Base-by-base conservation (phyloP, 257 asterid genomes). In the Sherardia arvensis region DNA sequence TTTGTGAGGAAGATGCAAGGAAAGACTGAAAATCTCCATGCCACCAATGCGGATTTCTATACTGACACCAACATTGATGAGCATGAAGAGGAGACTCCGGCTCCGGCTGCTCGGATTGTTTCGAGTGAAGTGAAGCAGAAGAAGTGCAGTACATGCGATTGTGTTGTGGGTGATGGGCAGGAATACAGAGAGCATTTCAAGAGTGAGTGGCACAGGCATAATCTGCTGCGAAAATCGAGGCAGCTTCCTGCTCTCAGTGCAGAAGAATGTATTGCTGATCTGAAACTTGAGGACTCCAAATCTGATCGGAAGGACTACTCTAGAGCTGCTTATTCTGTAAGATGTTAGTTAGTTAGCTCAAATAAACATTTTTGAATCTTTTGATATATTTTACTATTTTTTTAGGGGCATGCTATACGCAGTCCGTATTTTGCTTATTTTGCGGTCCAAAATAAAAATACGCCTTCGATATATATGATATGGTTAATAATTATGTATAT, bases 131-230 rank as follows among this genome's bases (percentile, higher is more conserved):
- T 40, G 12, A 92, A 87, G 70, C 85, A 81, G 80, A 93, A 79
- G 53, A 89, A 72, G 67, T 92, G 99, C 78, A 83, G 71, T 78
- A 87, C 97, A 21, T 92, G 99, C 76, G 71, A 84, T 58, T 89
- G 93, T 20, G 59, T 68, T 25, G 82, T 89, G 25, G 96, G 95
- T 14, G 95, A 85, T 71, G 73, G 90, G 15, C 82, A 87, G 70
- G 84, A 77, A 63, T 92, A 87, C 69, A 81, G 99, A 56, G 96
- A 85, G 73, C 99, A 89, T 74, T 92, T 84, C 68, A 92, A 92
- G 89, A 84, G 96, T 33, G 99, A 92, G 3, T 92, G 99, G 97
- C 97, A 33, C 74, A 92, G 85, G 67, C 97, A 91, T 65, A 92
- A 89, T 65, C 73, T 89, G 26, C 81, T 86, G 83, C 77, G 95